Percentiles rank a stretch among this genome's conserved stretches.
Evolutionary conservation across 768 basidiomycete species (phyloP).

Genomic region (Tephrocybe sp.): DNA sequence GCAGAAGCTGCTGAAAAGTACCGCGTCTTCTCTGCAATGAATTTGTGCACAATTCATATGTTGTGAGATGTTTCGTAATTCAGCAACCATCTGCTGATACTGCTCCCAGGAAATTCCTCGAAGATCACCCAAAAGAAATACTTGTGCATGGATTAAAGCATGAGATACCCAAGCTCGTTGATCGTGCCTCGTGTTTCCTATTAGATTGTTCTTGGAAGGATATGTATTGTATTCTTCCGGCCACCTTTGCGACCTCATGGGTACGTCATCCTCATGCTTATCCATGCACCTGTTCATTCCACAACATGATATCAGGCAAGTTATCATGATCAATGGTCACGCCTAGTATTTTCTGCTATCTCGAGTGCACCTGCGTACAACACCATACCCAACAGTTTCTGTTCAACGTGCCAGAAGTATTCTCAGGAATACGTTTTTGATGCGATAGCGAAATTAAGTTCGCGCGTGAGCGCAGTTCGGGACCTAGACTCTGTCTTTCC

Average conservation of each 20-base stretch:
- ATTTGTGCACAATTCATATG: conserved; percentile 18
- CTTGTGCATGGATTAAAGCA: too few relatives aligned
- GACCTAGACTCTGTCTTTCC: neutral
- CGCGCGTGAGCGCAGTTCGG: too few relatives aligned
- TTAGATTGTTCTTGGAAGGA: conserved; percentile 5
- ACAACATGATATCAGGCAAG: too few relatives aligned
- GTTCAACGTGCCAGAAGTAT: too few relatives aligned
- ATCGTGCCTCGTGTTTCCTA: conserved; percentile 2
- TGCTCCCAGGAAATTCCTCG: conserved; percentile 2
- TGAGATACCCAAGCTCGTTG: too few relatives aligned
- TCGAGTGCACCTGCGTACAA: neutral
- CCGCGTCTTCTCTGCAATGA: too few relatives aligned
- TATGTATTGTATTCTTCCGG: neutral
- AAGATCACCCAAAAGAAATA: conserved; percentile 6
- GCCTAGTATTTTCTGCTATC: too few relatives aligned
- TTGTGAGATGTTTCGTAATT: conserved; percentile 6
- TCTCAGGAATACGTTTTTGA: too few relatives aligned
- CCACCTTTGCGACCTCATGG: neutral
- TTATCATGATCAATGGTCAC: too few relatives aligned
- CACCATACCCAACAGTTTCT: too few relatives aligned
- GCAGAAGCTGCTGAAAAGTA: conserved; percentile 26
- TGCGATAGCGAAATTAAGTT: too few relatives aligned
- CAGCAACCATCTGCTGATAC: neutral
- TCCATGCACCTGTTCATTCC: too few relatives aligned
- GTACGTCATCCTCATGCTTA: conserved; percentile 1